Evolutionary conservation across 2,329 filamentous ascomycete species (phyloP), one percentile per base, ranked within the genome.

Genomic region (Fusarium sp.): DNA sequence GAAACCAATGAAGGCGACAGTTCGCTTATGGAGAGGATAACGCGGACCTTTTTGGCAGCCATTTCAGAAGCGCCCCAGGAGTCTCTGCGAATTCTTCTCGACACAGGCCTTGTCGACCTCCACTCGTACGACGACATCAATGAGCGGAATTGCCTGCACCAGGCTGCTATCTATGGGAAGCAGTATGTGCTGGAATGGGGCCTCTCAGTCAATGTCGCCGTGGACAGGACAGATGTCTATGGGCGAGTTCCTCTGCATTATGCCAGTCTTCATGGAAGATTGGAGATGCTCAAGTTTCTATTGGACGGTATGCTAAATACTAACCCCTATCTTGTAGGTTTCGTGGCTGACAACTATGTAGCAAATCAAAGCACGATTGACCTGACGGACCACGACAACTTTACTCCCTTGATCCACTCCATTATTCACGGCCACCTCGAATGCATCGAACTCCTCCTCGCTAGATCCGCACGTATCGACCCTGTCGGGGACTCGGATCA

Each of bases 71-170:
- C 93, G 5, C 92, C 95, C 0, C 89, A 93, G 73, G 90, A 93
- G 31, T 92, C 95, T 10, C 86, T 98, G 22, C 89, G 91, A 68
- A 86, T 94, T 7, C 88, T 99, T 29, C 86, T 98, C 29, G 91
- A 94, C 58, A 98, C 95, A 3, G 91, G 91, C 0, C 85, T 97
- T 27, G 94, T 99, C 36, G 93, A 98, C 81, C 89, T 98, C n/a
- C 92, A 95, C 79, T 97, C 95, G 1, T 95, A 97, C 78, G 97
- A 99, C 81, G 95, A 98, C 79, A 98, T 99, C 82, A 99, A 98
- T 79, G 96, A 98, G 84, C 90, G 97, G 45, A 99, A 98, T 79
- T 98, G 95, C 80, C 87, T 99, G 56, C 97, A 99, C 78, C 97
- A 98, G 84, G 94, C 97, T n/a, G 93, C 95, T 1, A 98, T 98